Base-by-base conservation (phyloP, 768 basidiomycete species). In the Amanita rubescens region DNA sequence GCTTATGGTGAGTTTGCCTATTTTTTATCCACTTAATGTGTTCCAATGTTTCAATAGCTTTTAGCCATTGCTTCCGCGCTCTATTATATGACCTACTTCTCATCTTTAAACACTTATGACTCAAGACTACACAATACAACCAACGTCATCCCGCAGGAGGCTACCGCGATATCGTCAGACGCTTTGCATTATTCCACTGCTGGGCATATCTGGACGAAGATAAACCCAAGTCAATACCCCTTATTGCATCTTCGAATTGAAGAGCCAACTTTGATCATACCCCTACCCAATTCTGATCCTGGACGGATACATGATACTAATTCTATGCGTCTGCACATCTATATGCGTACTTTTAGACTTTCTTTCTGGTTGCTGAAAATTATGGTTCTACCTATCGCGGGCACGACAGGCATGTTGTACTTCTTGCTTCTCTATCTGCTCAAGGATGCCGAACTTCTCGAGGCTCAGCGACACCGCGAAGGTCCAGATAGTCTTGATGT, bases 361-460 rank as follows among this genome's bases (percentile, higher is more conserved):
- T 58, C 87, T 7, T 65, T 82, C n/a, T 90, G 90, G 84, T 66
- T 90, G 22, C 58, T 86, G 60, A 90, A 89, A 67, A 87, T 94
- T 57, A 81, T 97, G 66, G 71, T 91, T 2, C 67, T 94, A 0
- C 95, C 95, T 0, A 94, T 96, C 63, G 78, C 81, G 7, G 75
- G 75, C 5, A 95, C 94, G 0, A 89, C 87, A 6, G 69, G 77
- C 22, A 67, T 78, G 3, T 74, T 98, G 9, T 97, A 88, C 65
- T 75, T 79, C 7, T 69, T 98, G 10, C 73, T 95, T 7, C 74
- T 91, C 9, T 94, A 94, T 64, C 75, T 99, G 2, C 72, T 97
- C 56, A 95, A 94, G 71, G 86, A 95, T 58, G 82, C 91, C 0
- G 94, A 99, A 55, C 79, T 94, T 0, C 76, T 96, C 33, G 94